Conservation (phyloP, 495 filamentous ascomycete species). For the Hypoxylon fragiforme region DNA sequence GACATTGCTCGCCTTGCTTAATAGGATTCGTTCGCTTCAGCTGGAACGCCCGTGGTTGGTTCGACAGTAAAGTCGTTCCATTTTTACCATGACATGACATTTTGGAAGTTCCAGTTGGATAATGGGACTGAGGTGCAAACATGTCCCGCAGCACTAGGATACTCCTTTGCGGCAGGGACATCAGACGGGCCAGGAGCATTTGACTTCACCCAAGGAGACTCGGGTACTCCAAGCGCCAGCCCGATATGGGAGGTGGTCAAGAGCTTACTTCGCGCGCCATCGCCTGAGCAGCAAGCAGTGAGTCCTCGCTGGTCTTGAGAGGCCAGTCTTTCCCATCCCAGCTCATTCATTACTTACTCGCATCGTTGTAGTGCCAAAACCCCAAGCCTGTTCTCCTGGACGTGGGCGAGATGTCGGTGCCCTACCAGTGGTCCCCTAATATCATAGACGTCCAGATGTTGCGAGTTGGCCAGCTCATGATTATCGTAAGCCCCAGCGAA, state of each 20-base stretch:
- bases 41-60: constrained; percentile 49
- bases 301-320: too few species aligned
- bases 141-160: constrained; percentile 89
- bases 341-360: too few species aligned
- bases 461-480: constrained; percentile 87
- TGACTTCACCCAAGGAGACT: constrained; percentile 88
- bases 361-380: constrained; percentile 79
- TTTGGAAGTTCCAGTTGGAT: constrained; percentile 66
- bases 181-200: constrained; percentile 90
- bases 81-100: constrained; percentile 66
- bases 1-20: too few species aligned
- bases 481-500: constrained; percentile 85
- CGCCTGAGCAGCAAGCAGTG: constrained; percentile 67
- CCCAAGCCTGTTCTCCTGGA: constrained; percentile 90
- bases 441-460: constrained; percentile 89
- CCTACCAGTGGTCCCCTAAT: constrained; percentile 89
- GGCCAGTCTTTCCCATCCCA: too few species aligned
- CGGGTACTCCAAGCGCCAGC: constrained; percentile 63
- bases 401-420: constrained; percentile 73
- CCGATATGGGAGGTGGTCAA: constrained; percentile 85
- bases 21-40: constrained; percentile 46
- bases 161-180: constrained; percentile 91
- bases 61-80: constrained; percentile 65
- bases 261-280: constrained; percentile 69
- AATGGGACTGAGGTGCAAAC: constrained; percentile 76